Evolutionary conservation across 805 yeast genomes (phyloP).

Genomic region (Pichia gijzeniarum): DNA sequence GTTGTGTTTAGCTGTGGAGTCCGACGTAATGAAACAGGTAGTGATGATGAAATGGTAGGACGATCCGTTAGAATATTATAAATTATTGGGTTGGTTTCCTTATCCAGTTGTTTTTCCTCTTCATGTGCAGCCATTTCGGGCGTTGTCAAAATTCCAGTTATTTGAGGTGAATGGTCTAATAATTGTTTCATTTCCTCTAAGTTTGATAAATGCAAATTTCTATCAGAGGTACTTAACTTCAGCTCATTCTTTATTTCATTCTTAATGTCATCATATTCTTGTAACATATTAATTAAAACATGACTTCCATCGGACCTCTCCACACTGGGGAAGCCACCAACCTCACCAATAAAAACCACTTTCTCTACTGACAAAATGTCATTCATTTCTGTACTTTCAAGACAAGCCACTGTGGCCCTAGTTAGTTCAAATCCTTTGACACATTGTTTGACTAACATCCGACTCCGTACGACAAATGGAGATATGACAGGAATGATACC

Average conservation of each 20-base stretch:
- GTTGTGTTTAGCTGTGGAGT: slow-evolving; percentile 71
- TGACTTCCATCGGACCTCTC: slow-evolving; percentile 80
- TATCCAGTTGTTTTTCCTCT: slow-evolving; percentile 60
- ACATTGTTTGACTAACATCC: slow-evolving; percentile 26
- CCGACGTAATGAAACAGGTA: slow-evolving; percentile 58
- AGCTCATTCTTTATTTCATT: slow-evolving; percentile 34
- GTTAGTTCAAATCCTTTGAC: slow-evolving; percentile 36
- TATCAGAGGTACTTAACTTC: slow-evolving; percentile 36
- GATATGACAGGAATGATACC: slow-evolving; percentile 55
- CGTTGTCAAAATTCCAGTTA: slow-evolving; percentile 83
- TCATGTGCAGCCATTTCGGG: slow-evolving; percentile 56
- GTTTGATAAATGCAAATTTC: slow-evolving; percentile 59
- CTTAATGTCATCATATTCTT: slow-evolving; percentile 46
- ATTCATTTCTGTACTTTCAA: slow-evolving; percentile 21
- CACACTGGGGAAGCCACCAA: slow-evolving; percentile 88
- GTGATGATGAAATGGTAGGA: slow-evolving; percentile 82
- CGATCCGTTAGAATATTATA: slow-evolving; percentile 89
- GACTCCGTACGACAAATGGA: slow-evolving; percentile 44
- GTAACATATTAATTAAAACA: slow-evolving; percentile 77
- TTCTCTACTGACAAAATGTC: slow-evolving; percentile 64
- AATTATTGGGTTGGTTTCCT: slow-evolving; percentile 70
- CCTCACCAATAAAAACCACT: slow-evolving; percentile 65
- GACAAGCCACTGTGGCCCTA: slow-evolving; percentile 32
- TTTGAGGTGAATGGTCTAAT: slow-evolving; percentile 41
- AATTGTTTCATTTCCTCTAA: slow-evolving; percentile 57